Percentiles rank a stretch among this genome's conserved stretches.
Evolutionary conservation across 2,329 filamentous ascomycete species (phyloP).

Genomic region (Aureobasidium namibiae): DNA sequence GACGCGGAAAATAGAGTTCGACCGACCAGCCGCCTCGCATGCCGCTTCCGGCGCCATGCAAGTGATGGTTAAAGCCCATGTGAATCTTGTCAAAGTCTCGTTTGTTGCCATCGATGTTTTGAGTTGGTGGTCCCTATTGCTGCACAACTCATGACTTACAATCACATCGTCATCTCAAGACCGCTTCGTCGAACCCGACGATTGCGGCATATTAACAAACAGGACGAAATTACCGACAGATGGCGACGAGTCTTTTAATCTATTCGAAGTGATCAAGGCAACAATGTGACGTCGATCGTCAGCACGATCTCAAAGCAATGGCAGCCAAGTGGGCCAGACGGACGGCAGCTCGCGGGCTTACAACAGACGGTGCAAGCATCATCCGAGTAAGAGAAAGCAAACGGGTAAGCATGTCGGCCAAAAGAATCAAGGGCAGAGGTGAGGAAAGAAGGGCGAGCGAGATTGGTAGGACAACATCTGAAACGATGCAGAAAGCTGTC

Average conservation of each 20-base stretch:
- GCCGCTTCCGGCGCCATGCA: slow-evolving; percentile 6
- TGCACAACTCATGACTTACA: not conserved
- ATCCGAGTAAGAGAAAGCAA: slow-evolving; percentile 5
- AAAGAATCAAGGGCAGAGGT: not conserved
- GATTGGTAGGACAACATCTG: slow-evolving; percentile 10
- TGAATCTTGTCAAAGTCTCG: not conserved
- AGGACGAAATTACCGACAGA: not conserved
- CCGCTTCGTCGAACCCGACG: not conserved
- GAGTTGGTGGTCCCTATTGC: not conserved
- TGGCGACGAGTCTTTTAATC: slow-evolving; percentile 7
- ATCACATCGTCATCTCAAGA: not conserved
- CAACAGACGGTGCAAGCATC: slow-evolving; percentile 3
- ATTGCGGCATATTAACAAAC: not conserved
- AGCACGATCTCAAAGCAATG: slow-evolving; percentile 9
- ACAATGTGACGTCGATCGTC: slow-evolving; percentile 10
- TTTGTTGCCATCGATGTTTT: not conserved
- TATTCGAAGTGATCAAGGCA: slow-evolving; percentile 6
- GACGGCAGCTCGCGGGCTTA: slow-evolving; percentile 8
- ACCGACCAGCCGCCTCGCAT: slow-evolving; percentile 11
- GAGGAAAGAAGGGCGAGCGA: not conserved
- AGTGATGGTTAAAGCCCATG: slow-evolving; percentile 4
- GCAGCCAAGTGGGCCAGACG: slow-evolving; percentile 8
- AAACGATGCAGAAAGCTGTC: slow-evolving; percentile 12
- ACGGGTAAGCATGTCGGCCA: not conserved
- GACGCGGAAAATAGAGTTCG: slow-evolving; percentile 11